Percentiles rank a stretch among this genome's conserved stretches.
Evolutionary conservation across 2,329 filamentous ascomycete genomes (phyloP).

Genomic region (Coniochaeta sp.): DNA sequence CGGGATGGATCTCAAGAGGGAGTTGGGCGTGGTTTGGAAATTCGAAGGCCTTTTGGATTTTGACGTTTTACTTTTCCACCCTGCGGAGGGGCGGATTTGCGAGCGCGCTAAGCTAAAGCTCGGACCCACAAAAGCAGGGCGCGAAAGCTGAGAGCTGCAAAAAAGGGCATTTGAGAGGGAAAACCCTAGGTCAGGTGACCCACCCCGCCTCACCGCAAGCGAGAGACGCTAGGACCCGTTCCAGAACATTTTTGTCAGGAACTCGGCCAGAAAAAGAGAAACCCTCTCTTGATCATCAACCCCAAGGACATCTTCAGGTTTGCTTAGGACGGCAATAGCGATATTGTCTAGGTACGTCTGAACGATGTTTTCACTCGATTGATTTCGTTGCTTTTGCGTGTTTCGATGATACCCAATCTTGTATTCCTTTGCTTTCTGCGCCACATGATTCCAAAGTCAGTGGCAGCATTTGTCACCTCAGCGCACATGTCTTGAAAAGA

Average conservation of each 20-base stretch:
- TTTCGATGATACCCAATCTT: slow-evolving; percentile 22
- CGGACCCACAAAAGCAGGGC: too few species aligned
- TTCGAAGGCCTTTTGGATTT: too few species aligned
- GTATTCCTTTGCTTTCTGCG: slow-evolving; percentile 5
- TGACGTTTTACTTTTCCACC: too few species aligned
- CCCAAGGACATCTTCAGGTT: slow-evolving; percentile 43
- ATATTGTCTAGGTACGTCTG: slow-evolving; percentile 56
- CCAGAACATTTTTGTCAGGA: slow-evolving; percentile 17
- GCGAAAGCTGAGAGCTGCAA: not conserved
- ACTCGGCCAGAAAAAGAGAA: not conserved
- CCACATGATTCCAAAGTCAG: not conserved
- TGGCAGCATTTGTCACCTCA: slow-evolving; percentile 3
- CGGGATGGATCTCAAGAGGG: too few species aligned
- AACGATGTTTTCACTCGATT: slow-evolving; percentile 33
- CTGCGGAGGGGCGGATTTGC: too few species aligned
- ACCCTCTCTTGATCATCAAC: slow-evolving; percentile 19
- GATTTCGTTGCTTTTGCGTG: slow-evolving; percentile 14
- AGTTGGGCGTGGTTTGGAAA: too few species aligned
- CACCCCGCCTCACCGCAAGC: slow-evolving; percentile 8
- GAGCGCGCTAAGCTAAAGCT: too few species aligned
- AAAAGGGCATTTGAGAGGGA: not conserved
- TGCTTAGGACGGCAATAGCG: slow-evolving; percentile 58
- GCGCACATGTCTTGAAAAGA: not conserved
- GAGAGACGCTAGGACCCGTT: slow-evolving; percentile 14
- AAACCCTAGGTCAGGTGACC: slow-evolving; percentile 1